These are phyloP conservation scores for Rhizopus delemar DNA, from an alignment of 371 early-diverging fungal genomes.

Conservation along the genomic window DNA sequence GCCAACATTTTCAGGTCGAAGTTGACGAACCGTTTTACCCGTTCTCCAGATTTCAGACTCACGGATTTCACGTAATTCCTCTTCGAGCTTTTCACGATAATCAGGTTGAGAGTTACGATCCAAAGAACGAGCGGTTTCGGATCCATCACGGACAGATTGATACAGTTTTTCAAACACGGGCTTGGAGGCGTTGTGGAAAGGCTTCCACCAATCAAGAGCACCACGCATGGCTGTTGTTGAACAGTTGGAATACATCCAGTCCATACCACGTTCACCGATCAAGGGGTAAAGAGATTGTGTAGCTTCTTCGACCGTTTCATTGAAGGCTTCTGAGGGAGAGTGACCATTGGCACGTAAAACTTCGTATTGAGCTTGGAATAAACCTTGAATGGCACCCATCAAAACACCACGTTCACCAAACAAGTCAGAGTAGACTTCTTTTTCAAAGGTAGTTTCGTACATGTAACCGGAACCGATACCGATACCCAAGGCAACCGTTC, in stretches of 20 bases:
- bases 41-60: slow-evolving; percentile 69
- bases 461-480: slow-evolving; percentile 96
- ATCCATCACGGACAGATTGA: slow-evolving; percentile 83
- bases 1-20: slow-evolving; percentile 77
- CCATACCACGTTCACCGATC: slow-evolving; percentile 96
- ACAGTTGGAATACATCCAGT: slow-evolving; percentile 97
- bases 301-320: slow-evolving; percentile 98
- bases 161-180: slow-evolving; percentile 94
- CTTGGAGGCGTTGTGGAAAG: slow-evolving; percentile 91
- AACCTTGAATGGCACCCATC: slow-evolving; percentile 98
- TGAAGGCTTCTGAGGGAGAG: slow-evolving; percentile 97
- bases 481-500: slow-evolving; percentile 90
- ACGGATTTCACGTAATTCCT: slow-evolving; percentile 84
- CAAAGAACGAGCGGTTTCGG: slow-evolving; percentile 87
- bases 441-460: slow-evolving; percentile 95
- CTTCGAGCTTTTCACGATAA: slow-evolving; percentile 91
- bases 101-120: slow-evolving; percentile 87
- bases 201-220: slow-evolving; percentile 96
- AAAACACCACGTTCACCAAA: slow-evolving; percentile 97
- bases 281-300: slow-evolving; percentile 97
- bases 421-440: slow-evolving; percentile 97
- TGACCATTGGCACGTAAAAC: slow-evolving; percentile 93
- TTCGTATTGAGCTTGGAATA: slow-evolving; percentile 97
- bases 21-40: slow-evolving; percentile 87
- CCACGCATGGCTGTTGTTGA: slow-evolving; percentile 95